These are phyloP conservation scores for Penicillium bialowiezense DNA, from an alignment of 495 filamentous ascomycete species.

Conservation along the genomic window DNA sequence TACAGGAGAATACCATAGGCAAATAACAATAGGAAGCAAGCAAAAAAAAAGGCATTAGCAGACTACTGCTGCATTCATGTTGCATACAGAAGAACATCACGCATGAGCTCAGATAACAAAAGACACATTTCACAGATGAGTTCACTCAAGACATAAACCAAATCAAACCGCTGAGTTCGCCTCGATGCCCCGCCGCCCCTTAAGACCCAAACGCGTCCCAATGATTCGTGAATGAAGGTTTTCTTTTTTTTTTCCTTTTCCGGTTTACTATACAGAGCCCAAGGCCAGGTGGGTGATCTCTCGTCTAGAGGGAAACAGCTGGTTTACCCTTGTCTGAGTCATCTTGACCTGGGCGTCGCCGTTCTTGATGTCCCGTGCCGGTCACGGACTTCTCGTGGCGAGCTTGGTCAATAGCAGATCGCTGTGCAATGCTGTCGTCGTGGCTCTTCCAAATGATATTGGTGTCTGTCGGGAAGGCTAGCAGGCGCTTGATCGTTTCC, in stretches of 20 bases:
- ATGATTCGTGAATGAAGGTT: constrained; percentile 32
- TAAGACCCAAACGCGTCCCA: constrained; percentile 44
- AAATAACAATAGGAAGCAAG: too few relatives aligned
- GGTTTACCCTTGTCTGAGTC: constrained; percentile 49
- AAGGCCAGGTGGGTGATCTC: constrained; percentile 25
- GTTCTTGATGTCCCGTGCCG: constrained; percentile 27
- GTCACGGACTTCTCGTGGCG: constrained; percentile 68
- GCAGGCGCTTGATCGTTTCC: constrained; percentile 87
- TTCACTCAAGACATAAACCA: constrained; percentile 29
- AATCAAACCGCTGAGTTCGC: constrained; percentile 46
- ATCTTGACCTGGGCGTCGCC: constrained; percentile 46
- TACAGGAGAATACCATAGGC: neutral
- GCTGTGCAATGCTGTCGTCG: constrained; percentile 75
- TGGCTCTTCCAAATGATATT: constrained; percentile 94
- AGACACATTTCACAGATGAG: constrained; percentile 21
- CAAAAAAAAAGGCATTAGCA: neutral
- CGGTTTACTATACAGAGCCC: constrained; percentile 48
- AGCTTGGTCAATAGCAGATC: constrained; percentile 76
- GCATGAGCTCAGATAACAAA: constrained; percentile 21
- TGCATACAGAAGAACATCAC: constrained; percentile 21
- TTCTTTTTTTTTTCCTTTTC: constrained; percentile 35
- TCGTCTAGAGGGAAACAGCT: constrained; percentile 27
- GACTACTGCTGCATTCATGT: constrained; percentile 8
- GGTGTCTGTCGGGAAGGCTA: constrained; percentile 82
- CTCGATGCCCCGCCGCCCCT: constrained; percentile 37